These are phyloP conservation scores for Flaveria brownii DNA, from an alignment of 129 eudicot genomes.

Conservation along the genomic window DNA sequence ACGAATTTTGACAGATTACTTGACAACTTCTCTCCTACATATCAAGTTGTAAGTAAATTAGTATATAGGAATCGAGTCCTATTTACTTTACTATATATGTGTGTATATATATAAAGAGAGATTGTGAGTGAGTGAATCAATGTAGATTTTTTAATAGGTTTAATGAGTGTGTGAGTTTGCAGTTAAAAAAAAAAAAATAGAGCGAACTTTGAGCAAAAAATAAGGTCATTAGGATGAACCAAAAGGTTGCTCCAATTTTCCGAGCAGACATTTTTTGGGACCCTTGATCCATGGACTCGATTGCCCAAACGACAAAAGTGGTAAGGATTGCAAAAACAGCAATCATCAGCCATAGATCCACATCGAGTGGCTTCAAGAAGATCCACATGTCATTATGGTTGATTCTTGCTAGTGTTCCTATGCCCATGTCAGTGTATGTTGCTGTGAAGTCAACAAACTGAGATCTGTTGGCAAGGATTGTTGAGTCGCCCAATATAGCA, in stretches of 20 bases:
- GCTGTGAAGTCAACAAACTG: slow-evolving; percentile 45
- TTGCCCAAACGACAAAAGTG: slow-evolving; percentile 33
- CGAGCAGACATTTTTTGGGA: neutral
- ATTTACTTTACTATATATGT: neutral
- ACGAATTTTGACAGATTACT: slow-evolving; percentile 41
- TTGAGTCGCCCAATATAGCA: slow-evolving; percentile 42
- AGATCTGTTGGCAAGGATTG: slow-evolving; percentile 44
- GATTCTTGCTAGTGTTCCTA: slow-evolving; percentile 31
- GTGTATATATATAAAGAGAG: neutral
- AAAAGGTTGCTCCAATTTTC: slow-evolving; percentile 25
- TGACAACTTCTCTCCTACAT: slow-evolving; percentile 33
- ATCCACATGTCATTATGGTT: slow-evolving; percentile 30
- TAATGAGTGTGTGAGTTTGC: no score
- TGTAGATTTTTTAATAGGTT: no score
- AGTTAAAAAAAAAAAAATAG: no score
- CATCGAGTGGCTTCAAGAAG: slow-evolving; percentile 36
- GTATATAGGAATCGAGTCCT: neutral
- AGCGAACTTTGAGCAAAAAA: slow-evolving; percentile 33
- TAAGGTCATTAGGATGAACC: slow-evolving; percentile 31
- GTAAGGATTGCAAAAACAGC: slow-evolving; percentile 18
- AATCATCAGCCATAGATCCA: slow-evolving; percentile 30
- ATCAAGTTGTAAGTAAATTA: neutral
- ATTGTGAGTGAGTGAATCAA: neutral
- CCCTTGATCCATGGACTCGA: slow-evolving; percentile 33
- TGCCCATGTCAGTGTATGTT: slow-evolving; percentile 43